Conservation (phyloP, 441 rosid genomes). For the Oxalis stricta region DNA sequence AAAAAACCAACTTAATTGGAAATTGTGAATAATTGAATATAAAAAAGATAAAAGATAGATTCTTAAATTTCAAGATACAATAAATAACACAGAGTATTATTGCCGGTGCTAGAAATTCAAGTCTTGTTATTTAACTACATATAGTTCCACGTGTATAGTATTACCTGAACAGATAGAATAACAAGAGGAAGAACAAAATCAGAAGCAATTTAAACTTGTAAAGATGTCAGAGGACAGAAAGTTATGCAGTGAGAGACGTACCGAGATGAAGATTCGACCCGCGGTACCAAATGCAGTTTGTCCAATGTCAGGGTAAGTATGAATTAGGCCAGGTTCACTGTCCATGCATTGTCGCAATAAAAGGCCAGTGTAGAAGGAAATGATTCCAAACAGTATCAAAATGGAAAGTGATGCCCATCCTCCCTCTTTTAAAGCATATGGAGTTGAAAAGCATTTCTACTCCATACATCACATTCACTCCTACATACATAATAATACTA, state of each 20-base stretch:
- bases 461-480: conserved; percentile 84
- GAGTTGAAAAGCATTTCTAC: conserved; percentile 84
- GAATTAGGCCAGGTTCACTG: conserved; percentile 64
- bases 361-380: conserved; percentile 80
- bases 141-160: conserved; percentile 66
- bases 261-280: conserved; percentile 62
- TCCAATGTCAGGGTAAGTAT: conserved; percentile 90
- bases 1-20: too few species aligned
- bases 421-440: conserved; percentile 84
- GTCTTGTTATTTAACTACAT: too few species aligned
- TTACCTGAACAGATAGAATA: conserved; percentile 25
- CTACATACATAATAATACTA: conserved; percentile 19
- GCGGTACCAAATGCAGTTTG: conserved; percentile 75
- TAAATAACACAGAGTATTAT: too few species aligned
- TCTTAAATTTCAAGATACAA: too few species aligned
- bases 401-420: conserved; percentile 78
- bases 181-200: not conserved
- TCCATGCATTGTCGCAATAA: conserved; percentile 68
- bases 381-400: conserved; percentile 42
- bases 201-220: not conserved
- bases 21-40: not conserved
- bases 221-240: not conserved
- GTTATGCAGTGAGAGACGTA: conserved; percentile 10
- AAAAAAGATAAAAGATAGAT: too few species aligned
- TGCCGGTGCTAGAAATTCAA: too few species aligned